These are phyloP conservation scores for Cryptosporidium felis DNA, from an alignment of 169 alveolate genomes.

Conservation along the genomic window DNA sequence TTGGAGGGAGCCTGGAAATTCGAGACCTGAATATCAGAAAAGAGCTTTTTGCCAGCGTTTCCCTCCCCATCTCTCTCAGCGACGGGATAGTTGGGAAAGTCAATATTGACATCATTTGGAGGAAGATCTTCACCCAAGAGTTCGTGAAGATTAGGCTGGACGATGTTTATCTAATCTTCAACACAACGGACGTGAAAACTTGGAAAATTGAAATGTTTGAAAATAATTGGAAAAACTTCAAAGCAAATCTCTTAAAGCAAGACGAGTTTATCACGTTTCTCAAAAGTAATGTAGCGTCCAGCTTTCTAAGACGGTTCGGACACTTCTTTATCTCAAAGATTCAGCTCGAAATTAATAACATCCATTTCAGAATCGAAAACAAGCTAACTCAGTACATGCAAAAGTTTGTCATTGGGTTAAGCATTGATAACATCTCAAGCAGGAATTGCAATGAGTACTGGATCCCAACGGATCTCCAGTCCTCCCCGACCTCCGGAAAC, in stretches of 20 bases:
- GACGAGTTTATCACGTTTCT: conserved; percentile 49
- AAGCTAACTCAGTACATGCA: background rate
- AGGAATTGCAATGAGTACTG: conserved; percentile 56
- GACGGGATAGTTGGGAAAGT: conserved; percentile 59
- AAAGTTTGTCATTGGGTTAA: conserved; percentile 28
- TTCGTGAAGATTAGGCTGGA: conserved; percentile 24
- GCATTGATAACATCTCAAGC: conserved; percentile 14
- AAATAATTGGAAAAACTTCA: conserved; percentile 36
- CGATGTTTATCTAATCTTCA: conserved; percentile 50
- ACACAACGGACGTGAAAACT: conserved; percentile 33
- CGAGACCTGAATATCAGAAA: conserved; percentile 17
- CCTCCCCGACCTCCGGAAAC: too few relatives aligned
- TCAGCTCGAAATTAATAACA: conserved; percentile 52
- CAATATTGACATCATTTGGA: conserved; percentile 46
- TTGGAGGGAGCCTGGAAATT: conserved; percentile 45
- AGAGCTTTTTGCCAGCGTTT: conserved; percentile 23
- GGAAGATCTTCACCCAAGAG: conserved; percentile 37
- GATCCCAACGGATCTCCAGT: conserved; percentile 42
- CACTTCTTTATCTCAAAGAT: conserved; percentile 46
- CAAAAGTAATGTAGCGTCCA: conserved; percentile 49
- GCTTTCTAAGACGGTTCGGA: conserved; percentile 25
- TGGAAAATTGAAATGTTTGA: conserved; percentile 68
- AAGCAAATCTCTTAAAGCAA: conserved; percentile 25
- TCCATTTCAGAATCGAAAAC: conserved; percentile 51
- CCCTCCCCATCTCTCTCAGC: conserved; percentile 30